Percentiles rank a stretch among this genome's conserved stretches.
These are phyloP conservation scores for Coemansia sp. DNA, from an alignment of 192 early-diverging fungal species.

Conservation along the genomic window DNA sequence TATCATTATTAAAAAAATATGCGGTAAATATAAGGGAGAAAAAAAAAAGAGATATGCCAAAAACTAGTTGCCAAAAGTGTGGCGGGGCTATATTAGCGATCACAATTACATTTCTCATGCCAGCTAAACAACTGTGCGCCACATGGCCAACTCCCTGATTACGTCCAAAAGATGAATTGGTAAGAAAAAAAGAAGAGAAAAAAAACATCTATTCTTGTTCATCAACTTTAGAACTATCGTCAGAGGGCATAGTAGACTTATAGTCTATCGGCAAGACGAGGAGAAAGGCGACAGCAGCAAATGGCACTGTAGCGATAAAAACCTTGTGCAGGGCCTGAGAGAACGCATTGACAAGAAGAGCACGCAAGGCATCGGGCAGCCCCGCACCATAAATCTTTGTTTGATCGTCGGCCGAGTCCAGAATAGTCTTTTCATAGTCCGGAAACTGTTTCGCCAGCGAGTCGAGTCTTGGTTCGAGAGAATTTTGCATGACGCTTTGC, in stretches of 20 bases:
- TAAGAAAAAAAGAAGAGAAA: neutral
- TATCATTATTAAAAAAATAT: constrained; percentile 32
- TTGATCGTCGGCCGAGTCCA: constrained; percentile 23
- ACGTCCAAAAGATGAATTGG: no score
- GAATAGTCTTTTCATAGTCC: constrained; percentile 18
- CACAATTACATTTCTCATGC: neutral
- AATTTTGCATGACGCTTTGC: constrained; percentile 65
- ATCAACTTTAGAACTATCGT: neutral
- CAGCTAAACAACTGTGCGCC: neutral
- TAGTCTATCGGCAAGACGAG: constrained; percentile 38
- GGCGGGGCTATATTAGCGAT: neutral
- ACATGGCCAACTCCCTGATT: neutral
- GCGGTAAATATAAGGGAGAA: neutral
- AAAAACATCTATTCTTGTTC: neutral
- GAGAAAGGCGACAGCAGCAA: constrained; percentile 57
- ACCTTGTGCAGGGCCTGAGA: constrained; percentile 58
- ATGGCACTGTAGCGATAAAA: constrained; percentile 59
- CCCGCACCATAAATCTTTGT: constrained; percentile 21
- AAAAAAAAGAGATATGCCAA: neutral
- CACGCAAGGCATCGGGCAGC: constrained; percentile 44
- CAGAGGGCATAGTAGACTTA: constrained; percentile 19
- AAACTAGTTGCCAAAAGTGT: neutral
- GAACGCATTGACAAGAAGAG: constrained; percentile 49
- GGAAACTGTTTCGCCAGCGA: constrained; percentile 32
- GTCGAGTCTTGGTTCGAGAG: constrained; percentile 35